Conservation (phyloP, 2,329 filamentous ascomycete genomes). For the Clonostachys chloroleuca region DNA sequence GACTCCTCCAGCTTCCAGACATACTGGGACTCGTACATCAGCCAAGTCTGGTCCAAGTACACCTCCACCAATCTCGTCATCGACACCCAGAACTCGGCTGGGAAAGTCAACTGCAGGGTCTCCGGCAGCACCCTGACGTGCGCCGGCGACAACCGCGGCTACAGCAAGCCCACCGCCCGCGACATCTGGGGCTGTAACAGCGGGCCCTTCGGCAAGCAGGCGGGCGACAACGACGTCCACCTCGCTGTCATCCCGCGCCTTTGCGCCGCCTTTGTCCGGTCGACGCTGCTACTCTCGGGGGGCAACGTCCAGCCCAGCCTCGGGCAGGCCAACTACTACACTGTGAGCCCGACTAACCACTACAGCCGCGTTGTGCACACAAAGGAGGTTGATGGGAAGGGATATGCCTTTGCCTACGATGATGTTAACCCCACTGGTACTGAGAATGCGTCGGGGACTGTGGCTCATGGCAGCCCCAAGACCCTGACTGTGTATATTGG, state of each 20-base stretch:
- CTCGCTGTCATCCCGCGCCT: slow-evolving; percentile 67
- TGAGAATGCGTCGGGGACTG: slow-evolving; percentile 39
- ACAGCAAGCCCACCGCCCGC: slow-evolving; percentile 37
- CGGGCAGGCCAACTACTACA: slow-evolving; percentile 50
- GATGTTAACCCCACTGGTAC: slow-evolving; percentile 56
- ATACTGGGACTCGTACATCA: slow-evolving; percentile 46
- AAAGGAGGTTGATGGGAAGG: slow-evolving; percentile 51
- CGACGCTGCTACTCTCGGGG: slow-evolving; percentile 51
- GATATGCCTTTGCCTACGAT: slow-evolving; percentile 71
- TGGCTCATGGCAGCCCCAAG: slow-evolving; percentile 14
- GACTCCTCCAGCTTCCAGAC: slow-evolving; percentile 37
- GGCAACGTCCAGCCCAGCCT: slow-evolving; percentile 44
- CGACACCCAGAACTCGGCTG: slow-evolving; percentile 51
- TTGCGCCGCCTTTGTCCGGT: slow-evolving; percentile 71
- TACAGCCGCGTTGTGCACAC: slow-evolving; percentile 62
- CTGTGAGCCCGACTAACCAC: slow-evolving; percentile 54
- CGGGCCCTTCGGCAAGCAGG: slow-evolving; percentile 49
- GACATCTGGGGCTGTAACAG: slow-evolving; percentile 49
- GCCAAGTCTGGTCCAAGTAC: slow-evolving; percentile 49
- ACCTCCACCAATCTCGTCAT: slow-evolving; percentile 34
- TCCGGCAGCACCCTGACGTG: slow-evolving; percentile 24
- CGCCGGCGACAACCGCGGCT: slow-evolving; percentile 30
- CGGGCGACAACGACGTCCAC: slow-evolving; percentile 36
- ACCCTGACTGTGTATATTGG: slow-evolving; percentile 20
- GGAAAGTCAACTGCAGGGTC: slow-evolving; percentile 38